phyloP scores from a whole-genome alignment of 1,139 yeast genomes.

The Magnusiomyces suaveolens region DNA sequence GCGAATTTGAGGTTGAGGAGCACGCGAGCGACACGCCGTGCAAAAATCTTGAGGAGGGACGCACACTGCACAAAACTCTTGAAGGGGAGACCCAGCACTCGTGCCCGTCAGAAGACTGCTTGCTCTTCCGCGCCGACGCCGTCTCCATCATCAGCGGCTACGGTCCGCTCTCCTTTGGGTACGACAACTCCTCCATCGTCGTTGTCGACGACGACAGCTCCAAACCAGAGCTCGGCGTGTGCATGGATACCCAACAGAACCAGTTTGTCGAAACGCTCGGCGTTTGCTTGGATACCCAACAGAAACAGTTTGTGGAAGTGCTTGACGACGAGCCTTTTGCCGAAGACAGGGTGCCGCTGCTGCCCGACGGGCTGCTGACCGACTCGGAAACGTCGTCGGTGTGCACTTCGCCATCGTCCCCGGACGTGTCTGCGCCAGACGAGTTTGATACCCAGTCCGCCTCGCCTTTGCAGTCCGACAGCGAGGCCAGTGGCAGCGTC shows the following conservation, averaged over 20 bases:
- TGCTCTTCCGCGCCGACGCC: background rate
- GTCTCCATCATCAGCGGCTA: background rate
- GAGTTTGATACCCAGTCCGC: background rate
- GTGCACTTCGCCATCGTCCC: background rate
- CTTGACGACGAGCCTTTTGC: background rate
- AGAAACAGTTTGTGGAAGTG: background rate
- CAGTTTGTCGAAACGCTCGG: background rate
- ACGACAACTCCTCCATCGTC: background rate
- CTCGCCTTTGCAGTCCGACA: no score
- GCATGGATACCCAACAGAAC: background rate
- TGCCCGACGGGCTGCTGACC: background rate
- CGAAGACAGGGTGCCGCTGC: background rate
- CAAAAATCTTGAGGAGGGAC: no score
- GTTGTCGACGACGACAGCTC: background rate
- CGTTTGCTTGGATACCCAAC: no score
- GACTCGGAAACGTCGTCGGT: background rate
- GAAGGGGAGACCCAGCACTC: no score
- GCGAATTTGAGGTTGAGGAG: no score
- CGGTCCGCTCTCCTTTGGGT: background rate
- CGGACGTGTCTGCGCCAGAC: background rate
- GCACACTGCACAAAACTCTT: no score
- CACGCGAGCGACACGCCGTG: no score
- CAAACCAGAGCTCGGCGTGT: background rate
- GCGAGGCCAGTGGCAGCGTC: no score
- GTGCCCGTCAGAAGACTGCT: background rate